Percentiles rank a stretch among this genome's conserved stretches.
Evolutionary conservation across 306 rosid species (phyloP).

Genomic region (Sophora flavescens): DNA sequence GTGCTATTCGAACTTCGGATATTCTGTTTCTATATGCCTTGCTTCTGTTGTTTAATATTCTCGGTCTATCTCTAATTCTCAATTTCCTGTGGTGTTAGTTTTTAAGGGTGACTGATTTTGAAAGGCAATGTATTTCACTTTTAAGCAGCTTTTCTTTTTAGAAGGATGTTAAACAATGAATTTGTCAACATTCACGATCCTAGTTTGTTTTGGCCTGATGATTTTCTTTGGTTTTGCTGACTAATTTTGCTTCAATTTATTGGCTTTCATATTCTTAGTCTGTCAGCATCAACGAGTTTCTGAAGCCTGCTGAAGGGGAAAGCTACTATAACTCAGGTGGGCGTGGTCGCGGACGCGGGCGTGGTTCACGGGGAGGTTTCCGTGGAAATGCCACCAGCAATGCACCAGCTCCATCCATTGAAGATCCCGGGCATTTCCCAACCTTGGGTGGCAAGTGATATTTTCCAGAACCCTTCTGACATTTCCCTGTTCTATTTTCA

Average conservation of each 20-base stretch:
- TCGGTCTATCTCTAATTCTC: background rate
- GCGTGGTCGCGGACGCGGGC: constrained; percentile 86
- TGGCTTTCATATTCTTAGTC: constrained; percentile 52
- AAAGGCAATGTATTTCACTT: background rate
- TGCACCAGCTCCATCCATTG: constrained; percentile 79
- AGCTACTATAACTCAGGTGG: constrained; percentile 64
- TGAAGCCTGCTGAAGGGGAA: constrained; percentile 95
- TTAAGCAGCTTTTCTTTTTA: background rate
- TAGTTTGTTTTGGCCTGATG: background rate
- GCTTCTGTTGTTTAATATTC: background rate
- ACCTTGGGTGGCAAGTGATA: constrained; percentile 86
- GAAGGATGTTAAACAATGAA: no score
- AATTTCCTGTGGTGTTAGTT: background rate
- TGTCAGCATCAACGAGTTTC: constrained; percentile 88
- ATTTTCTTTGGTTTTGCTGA: background rate
- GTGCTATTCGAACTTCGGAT: background rate
- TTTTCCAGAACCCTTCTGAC: constrained; percentile 46
- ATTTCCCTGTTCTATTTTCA: constrained; percentile 43
- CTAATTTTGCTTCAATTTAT: background rate
- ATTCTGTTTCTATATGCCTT: background rate
- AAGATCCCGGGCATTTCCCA: constrained; percentile 89
- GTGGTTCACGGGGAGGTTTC: constrained; percentile 79
- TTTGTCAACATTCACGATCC: background rate
- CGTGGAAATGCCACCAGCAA: constrained; percentile 55
- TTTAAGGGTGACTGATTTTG: background rate